These are phyloP conservation scores for Tulasnella sp. DNA, from an alignment of 768 basidiomycete species.

Conservation along the genomic window DNA sequence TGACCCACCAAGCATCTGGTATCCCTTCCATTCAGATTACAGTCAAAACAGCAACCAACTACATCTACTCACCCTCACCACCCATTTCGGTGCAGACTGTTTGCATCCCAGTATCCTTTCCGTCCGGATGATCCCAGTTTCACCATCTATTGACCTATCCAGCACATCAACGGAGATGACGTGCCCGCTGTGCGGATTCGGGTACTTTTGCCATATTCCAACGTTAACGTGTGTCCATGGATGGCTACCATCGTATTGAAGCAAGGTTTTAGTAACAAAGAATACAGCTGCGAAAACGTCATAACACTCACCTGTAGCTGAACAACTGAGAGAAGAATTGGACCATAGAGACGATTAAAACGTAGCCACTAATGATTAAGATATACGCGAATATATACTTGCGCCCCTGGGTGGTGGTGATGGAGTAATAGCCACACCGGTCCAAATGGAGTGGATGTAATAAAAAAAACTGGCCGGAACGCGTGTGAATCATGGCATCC, in stretches of 20 bases:
- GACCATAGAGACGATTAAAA: no score
- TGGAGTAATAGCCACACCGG: no score
- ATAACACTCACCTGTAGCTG: conserved; percentile 57
- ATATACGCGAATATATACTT: no score
- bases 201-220: conserved; percentile 94
- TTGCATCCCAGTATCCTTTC: conserved; percentile 85
- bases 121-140: conserved; percentile 79
- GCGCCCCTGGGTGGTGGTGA: no score
- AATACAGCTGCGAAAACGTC: conserved; percentile 2
- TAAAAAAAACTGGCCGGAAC: no score
- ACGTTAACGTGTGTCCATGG: conserved; percentile 84
- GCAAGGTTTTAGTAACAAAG: conserved; percentile 13
- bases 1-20: conserved; percentile 77
- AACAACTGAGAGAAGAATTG: conserved; percentile 80
- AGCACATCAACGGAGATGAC: conserved; percentile 79
- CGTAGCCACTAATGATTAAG: no score
- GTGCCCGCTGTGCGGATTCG: conserved; percentile 82
- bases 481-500: no score
- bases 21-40: conserved; percentile 5
- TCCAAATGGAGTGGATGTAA: no score
- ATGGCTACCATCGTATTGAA: conserved; percentile 39
- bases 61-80: conserved; percentile 54
- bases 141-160: conserved; percentile 68
- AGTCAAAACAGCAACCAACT: conserved; percentile 6
- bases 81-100: conserved; percentile 84